Base-by-base conservation (phyloP, 2,329 filamentous ascomycete species). In the Aspergillus jensenii region DNA sequence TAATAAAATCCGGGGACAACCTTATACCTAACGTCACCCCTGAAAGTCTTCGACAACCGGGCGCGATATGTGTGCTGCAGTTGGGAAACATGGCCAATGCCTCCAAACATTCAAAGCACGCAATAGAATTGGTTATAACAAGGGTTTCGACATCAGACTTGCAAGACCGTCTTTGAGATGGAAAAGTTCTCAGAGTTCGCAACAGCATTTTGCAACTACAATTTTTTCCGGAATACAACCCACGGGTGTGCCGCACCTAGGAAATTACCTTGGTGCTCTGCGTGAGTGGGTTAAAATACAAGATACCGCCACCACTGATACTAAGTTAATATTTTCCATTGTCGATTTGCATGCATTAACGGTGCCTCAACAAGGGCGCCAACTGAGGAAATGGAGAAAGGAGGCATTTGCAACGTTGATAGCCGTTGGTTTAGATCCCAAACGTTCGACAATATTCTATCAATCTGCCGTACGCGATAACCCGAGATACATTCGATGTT, bases 171-270 rank as follows among this genome's bases (percentile, higher is more conserved):
- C 50, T 25, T 52, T 40, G 46, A 60, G 59, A 60, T 62, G 49
- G 54, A 47, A 54, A 35, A 64, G 59, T 37, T 59, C 56, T 45
- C 43, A 46, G 19, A 44, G 49, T 48, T 17, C 60, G n/a, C 55
- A 58, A 52, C 44, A 57, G 15, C 31, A 56, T 35, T 37, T 37
- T n/a, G 45, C 25, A 31, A 55, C 55, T 12, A 59, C 89, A 59
- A 85, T 98, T 68, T 97, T 99, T 80, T 98, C 95, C 3, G 95
- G 93, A 53, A 99, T 99, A 67, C 95, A 99, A 75, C 95, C 95
- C 17, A 99, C 95, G 0, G 95, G 93, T 37, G 83, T 96, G 23
- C 95, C 95, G 14, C 95, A 99, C 74, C 79, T 99, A 31, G 95
- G 95, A 55, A 99, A 99, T 77, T 99, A 97, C 75, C 83, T 96